These are phyloP conservation scores for Helminthosporium solani DNA, from an alignment of 2,329 filamentous ascomycete genomes.

Conservation along the genomic window DNA sequence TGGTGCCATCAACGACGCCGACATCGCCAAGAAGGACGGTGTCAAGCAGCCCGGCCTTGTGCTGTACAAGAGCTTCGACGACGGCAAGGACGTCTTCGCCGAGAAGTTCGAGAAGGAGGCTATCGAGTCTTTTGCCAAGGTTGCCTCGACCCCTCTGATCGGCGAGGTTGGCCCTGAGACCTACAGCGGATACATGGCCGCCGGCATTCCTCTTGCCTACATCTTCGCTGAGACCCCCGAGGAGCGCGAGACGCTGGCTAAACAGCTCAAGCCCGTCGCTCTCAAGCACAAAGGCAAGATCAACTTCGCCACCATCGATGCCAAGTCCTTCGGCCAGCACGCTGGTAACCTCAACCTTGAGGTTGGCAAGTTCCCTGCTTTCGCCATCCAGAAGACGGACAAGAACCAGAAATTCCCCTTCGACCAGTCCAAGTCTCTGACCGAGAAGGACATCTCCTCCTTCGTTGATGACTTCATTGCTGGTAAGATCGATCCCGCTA, in stretches of 20 bases:
- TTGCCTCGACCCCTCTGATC: conserved; percentile 81
- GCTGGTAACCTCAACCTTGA: conserved; percentile 96
- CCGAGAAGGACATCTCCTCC: conserved; percentile 67
- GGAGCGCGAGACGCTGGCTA: conserved; percentile 78
- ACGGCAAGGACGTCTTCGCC: conserved; percentile 83
- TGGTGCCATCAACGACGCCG: conserved; percentile 79
- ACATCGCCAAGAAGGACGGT: conserved; percentile 84
- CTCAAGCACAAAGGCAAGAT: conserved; percentile 90
- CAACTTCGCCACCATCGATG: conserved; percentile 98
- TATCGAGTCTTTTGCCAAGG: conserved; percentile 81
- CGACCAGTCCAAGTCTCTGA: conserved; percentile 79
- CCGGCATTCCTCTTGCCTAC: conserved; percentile 91
- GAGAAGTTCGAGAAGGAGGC: conserved; percentile 79
- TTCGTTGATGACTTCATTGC: conserved; percentile 84
- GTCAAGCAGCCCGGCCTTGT: conserved; percentile 84
- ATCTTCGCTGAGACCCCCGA: conserved; percentile 93
- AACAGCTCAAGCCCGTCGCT: conserved; percentile 79
- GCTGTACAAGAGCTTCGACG: conserved; percentile 97
- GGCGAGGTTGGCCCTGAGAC: conserved; percentile 97
- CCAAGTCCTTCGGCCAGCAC: conserved; percentile 90
- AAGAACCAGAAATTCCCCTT: conserved; percentile 98
- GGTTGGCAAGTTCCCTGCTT: conserved; percentile 90
- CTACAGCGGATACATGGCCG: conserved; percentile 90
- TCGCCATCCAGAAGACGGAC: conserved; percentile 91
- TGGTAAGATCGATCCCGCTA: conserved; percentile 90